These are phyloP conservation scores for Phycomyces blakesleeanus DNA, from an alignment of 192 early-diverging fungal genomes.

Conservation along the genomic window DNA sequence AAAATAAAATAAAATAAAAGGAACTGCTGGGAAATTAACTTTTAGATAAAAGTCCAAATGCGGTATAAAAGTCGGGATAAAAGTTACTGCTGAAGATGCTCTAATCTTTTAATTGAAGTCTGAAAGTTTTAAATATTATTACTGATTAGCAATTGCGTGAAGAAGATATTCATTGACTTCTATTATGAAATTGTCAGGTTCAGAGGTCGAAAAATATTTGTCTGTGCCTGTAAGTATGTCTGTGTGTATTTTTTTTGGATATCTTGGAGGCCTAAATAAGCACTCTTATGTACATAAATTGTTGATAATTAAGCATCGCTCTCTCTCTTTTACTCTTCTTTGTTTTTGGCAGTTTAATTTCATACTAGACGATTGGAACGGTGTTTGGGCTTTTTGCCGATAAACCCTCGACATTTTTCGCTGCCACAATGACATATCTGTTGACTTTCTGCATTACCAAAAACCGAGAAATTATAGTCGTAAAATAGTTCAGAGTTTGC, in stretches of 20 bases:
- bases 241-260: not conserved
- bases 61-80: no score
- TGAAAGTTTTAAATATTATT: no score
- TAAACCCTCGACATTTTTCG: constrained; percentile 61
- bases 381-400: constrained; percentile 38
- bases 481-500: constrained; percentile 70
- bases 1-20: no score
- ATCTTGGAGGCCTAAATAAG: not conserved
- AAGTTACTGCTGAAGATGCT: no score
- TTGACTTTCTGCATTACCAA: constrained; percentile 52
- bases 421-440: constrained; percentile 71
- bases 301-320: not conserved
- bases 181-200: no score
- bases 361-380: not conserved
- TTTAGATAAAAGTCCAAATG: no score
- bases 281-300: not conserved
- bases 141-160: no score
- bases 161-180: no score
- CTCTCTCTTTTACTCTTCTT: not conserved
- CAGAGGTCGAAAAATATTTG: no score
- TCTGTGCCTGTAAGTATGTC: not conserved
- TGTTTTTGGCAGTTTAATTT: not conserved
- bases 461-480: constrained; percentile 79
- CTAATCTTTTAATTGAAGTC: no score
- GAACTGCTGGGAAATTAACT: no score